phyloP scores from a whole-genome alignment of 129 eudicot species.

The Flaveria ramosissima region DNA sequence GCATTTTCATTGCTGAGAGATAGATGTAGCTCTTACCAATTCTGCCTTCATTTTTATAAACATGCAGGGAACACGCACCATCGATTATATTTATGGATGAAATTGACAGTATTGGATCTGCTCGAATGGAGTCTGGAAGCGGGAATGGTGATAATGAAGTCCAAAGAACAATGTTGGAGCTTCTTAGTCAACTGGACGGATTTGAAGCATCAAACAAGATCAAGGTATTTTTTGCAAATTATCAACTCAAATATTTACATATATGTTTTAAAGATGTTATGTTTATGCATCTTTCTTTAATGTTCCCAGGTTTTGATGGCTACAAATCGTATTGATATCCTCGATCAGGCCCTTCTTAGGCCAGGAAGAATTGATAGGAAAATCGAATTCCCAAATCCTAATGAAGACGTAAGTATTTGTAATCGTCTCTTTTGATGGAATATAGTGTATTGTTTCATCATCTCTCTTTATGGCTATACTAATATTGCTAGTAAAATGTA shows the following conservation, averaged over 20 bases:
- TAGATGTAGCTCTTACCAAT: too few relatives aligned
- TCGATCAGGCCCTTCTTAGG: slow-evolving; percentile 96
- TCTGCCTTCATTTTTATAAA: too few relatives aligned
- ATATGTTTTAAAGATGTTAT: neutral
- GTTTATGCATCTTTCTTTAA: neutral
- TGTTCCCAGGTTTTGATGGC: slow-evolving; percentile 82
- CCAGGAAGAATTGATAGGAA: slow-evolving; percentile 96
- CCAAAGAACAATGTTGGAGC: slow-evolving; percentile 91
- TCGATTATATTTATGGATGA: slow-evolving; percentile 97
- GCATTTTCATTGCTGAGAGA: too few relatives aligned
- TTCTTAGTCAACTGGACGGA: slow-evolving; percentile 90
- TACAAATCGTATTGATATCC: slow-evolving; percentile 85
- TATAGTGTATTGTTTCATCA: neutral
- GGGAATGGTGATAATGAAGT: slow-evolving; percentile 98
- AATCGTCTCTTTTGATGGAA: neutral
- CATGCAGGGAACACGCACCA: slow-evolving; percentile 82
- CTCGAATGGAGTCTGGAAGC: slow-evolving; percentile 94
- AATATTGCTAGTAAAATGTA: neutral
- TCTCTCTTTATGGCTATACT: neutral
- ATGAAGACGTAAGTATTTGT: slow-evolving; percentile 59
- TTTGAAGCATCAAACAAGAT: slow-evolving; percentile 96
- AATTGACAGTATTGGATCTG: slow-evolving; percentile 92
- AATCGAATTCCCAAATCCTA: slow-evolving; percentile 93
- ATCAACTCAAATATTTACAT: neutral
- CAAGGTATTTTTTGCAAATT: slow-evolving; percentile 46